Evolutionary conservation across 331 rosid species (phyloP).

Genomic region (Telfairia occidentalis): DNA sequence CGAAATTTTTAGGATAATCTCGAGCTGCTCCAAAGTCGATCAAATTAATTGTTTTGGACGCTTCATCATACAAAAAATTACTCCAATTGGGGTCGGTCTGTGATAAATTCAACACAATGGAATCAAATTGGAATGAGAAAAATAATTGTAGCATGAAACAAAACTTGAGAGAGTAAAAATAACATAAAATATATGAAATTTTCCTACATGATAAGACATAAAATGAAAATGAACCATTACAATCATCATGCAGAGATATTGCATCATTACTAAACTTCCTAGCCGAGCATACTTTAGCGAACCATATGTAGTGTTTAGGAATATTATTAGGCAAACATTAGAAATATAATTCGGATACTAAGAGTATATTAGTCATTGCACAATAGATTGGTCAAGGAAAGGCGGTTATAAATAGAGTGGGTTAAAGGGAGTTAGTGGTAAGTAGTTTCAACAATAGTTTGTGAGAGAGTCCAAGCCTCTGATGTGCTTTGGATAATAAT

Average conservation of each 20-base stretch:
- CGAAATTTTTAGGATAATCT: constrained; percentile 68
- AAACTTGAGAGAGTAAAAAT: neutral
- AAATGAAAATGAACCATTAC: neutral
- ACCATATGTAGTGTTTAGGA: too few species aligned
- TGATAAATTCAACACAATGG: constrained; percentile 27
- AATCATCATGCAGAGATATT: neutral
- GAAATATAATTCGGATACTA: too few species aligned
- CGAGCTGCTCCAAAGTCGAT: constrained; percentile 95
- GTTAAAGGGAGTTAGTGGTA: too few species aligned
- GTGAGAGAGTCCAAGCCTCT: too few species aligned
- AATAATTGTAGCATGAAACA: constrained; percentile 3
- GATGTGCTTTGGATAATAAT: too few species aligned
- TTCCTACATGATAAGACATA: neutral
- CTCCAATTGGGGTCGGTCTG: constrained; percentile 99
- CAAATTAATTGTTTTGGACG: constrained; percentile 56
- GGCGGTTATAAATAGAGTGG: too few species aligned
- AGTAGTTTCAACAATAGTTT: too few species aligned
- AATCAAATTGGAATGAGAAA: constrained; percentile 19
- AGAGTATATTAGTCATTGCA: too few species aligned
- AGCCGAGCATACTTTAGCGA: neutral
- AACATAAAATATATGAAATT: neutral
- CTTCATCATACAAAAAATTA: constrained; percentile 74
- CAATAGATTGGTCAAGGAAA: too few species aligned
- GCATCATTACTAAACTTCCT: neutral
- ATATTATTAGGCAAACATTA: too few species aligned